Evolutionary conservation across 2,329 filamentous ascomycete genomes (phyloP).

Genomic region (Claviceps quebecensis): DNA sequence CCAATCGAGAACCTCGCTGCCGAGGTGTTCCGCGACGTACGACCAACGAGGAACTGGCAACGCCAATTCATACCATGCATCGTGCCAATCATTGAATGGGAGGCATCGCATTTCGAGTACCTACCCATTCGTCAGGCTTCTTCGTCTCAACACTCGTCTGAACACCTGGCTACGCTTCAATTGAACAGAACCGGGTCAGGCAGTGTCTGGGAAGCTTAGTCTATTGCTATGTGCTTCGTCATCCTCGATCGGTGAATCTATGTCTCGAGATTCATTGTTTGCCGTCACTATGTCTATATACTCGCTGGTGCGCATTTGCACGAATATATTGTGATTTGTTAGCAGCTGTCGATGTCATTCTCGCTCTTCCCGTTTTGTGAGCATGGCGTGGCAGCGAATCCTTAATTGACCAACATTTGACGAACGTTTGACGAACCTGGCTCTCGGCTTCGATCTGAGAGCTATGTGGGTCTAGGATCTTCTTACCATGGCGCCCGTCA

Average conservation of each 20-base stretch:
- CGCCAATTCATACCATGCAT: neutral
- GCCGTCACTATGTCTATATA: slow-evolving; percentile 32
- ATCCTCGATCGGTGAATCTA: slow-evolving; percentile 31
- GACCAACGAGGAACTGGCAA: slow-evolving; percentile 9
- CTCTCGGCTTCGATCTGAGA: too few relatives aligned
- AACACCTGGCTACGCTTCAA: neutral
- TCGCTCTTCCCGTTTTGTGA: too few relatives aligned
- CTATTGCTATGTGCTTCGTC: slow-evolving; percentile 4
- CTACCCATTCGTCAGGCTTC: neutral
- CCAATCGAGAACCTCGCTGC: slow-evolving; percentile 26
- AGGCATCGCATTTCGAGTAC: neutral
- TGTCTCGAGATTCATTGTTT: slow-evolving; percentile 36
- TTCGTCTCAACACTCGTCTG: neutral
- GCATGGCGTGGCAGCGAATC: too few relatives aligned
- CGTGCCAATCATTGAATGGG: neutral
- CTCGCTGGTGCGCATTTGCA: slow-evolving; percentile 25
- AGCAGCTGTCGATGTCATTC: too few relatives aligned
- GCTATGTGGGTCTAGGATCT: too few relatives aligned
- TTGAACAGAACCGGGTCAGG: too few relatives aligned
- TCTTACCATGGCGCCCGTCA: too few relatives aligned
- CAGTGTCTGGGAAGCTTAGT: neutral
- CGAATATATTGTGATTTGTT: too few relatives aligned
- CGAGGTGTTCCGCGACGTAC: slow-evolving; percentile 11
- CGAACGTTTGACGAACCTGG: too few relatives aligned
- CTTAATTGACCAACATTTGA: too few relatives aligned